A percentile compares a stretch with the other conserved stretches of the same genome.
Conservation (phyloP, 2,329 filamentous ascomycete species). For the Mycogone perniciosa region DNA sequence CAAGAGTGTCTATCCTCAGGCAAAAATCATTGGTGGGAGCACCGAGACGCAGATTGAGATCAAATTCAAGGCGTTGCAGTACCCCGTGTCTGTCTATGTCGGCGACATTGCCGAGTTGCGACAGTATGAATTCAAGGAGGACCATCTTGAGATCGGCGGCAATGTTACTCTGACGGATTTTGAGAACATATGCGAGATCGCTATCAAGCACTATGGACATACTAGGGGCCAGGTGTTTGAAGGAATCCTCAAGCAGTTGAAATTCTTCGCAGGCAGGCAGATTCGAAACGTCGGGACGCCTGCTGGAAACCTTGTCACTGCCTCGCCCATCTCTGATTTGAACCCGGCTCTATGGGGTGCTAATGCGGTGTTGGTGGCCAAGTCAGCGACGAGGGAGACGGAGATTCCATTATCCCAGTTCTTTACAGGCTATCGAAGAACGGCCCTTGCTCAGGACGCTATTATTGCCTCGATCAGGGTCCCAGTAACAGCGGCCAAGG, state of each 20-base stretch:
- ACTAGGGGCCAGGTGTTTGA: constrained; percentile 70
- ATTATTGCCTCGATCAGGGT: constrained; percentile 85
- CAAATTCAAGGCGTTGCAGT: constrained; percentile 93
- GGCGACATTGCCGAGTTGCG: constrained; percentile 88
- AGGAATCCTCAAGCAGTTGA: constrained; percentile 89
- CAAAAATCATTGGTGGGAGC: constrained; percentile 92
- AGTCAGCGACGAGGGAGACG: constrained; percentile 63
- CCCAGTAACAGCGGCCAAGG: constrained; percentile 64
- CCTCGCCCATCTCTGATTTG: constrained; percentile 91
- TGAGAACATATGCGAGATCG: constrained; percentile 75
- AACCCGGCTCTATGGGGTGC: constrained; percentile 91
- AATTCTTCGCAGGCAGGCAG: constrained; percentile 90
- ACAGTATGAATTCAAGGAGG: constrained; percentile 71
- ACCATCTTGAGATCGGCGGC: constrained; percentile 84
- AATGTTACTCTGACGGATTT: constrained; percentile 91
- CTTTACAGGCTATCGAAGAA: constrained; percentile 85
- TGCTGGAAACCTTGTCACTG: constrained; percentile 88
- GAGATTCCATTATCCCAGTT: constrained; percentile 91
- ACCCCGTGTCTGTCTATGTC: constrained; percentile 83
- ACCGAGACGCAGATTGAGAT: constrained; percentile 98
- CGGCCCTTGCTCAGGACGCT: constrained; percentile 72
- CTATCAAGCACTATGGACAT: constrained; percentile 70
- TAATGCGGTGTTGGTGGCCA: constrained; percentile 74
- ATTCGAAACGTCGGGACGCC: constrained; percentile 97
- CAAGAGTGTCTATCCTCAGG: constrained; percentile 74